Base-by-base conservation (phyloP, 441 rosid genomes). In the Erysimum cheiri region DNA sequence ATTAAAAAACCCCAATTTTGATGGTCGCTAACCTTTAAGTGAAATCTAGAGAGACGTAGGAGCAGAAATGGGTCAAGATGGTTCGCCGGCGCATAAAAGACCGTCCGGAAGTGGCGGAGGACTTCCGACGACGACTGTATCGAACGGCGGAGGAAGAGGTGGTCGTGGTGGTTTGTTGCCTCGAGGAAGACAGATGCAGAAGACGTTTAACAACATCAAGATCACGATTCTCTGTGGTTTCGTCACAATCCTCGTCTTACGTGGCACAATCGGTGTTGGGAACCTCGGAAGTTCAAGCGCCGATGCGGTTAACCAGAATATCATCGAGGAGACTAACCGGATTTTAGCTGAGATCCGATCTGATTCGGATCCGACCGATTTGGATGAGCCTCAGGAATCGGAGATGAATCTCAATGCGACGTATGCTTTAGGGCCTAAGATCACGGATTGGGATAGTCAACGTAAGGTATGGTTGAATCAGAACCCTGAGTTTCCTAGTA, bases 151-250 rank as follows among this genome's bases (percentile, higher is more conserved):
- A 55, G 73, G 70, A 53, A 66, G 80, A 8, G 73, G 77, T 10
- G 67, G 76, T 36, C 71, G 79, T 22, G 75, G 79, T 31, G 71
- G 76, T 11, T 37, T 76, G n/a, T 53, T 76, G 24, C 77, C 97
- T 0, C 93, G 98, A 0, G 98, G 98, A 29, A 80, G 96, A 60
- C 96, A 90, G 92, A 88, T 92, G 82, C 87, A 86, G 77, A 94
- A 88, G 84, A 94, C 98, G 22, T 92, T 94, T 82, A 94, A 90
- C 86, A 94, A 88, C 87, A 84, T 94, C 77, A 94, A 94, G 82
- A 94, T 93, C 88, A 91, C 97, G 5, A 87, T 93, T 73, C 92
- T 93, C 11, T 93, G 98, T 48, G 96, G 98, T 5, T 91, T 93
- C 81, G 93, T 92, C 48, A 94, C 97, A 17, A 91, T 94, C 67